Conservation (phyloP, 225 moss, liverwort and hornwort species). For the Physcomitrium patens region DNA sequence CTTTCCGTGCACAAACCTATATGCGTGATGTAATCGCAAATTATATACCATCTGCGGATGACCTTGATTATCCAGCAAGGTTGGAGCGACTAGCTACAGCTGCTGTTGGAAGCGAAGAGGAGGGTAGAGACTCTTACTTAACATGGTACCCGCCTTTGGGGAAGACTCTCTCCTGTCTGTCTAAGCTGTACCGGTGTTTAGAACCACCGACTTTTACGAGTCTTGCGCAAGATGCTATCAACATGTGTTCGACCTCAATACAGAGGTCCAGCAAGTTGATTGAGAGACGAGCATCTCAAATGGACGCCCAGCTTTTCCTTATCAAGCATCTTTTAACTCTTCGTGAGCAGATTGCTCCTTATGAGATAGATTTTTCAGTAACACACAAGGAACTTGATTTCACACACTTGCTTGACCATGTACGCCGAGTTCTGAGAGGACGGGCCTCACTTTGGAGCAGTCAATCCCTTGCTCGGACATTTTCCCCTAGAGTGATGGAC, state of each 20-base stretch:
- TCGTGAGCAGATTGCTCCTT: constrained; percentile 74
- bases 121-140: constrained; percentile 40
- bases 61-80: constrained; percentile 61
- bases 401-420: constrained; percentile 65
- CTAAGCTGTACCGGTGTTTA: constrained; percentile 66
- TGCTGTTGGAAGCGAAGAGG: constrained; percentile 44
- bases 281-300: constrained; percentile 53
- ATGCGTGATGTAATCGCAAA: constrained; percentile 70
- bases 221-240: constrained; percentile 74
- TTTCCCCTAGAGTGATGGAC: constrained; percentile 58
- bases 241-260: constrained; percentile 61
- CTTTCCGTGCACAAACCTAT: constrained; percentile 49
- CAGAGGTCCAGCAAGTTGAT: constrained; percentile 71
- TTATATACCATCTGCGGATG: constrained; percentile 49
- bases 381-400: constrained; percentile 69
- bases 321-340: constrained; percentile 70
- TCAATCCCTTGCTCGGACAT: constrained; percentile 52
- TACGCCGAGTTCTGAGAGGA: constrained; percentile 54
- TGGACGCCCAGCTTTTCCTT: constrained; percentile 74
- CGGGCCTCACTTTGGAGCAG: constrained; percentile 55
- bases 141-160: constrained; percentile 63
- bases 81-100: constrained; percentile 39
- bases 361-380: constrained; percentile 64
- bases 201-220: constrained; percentile 69
- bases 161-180: constrained; percentile 63